Conservation (phyloP, 805 yeast species). For the Saccharomycopsis sp. region DNA sequence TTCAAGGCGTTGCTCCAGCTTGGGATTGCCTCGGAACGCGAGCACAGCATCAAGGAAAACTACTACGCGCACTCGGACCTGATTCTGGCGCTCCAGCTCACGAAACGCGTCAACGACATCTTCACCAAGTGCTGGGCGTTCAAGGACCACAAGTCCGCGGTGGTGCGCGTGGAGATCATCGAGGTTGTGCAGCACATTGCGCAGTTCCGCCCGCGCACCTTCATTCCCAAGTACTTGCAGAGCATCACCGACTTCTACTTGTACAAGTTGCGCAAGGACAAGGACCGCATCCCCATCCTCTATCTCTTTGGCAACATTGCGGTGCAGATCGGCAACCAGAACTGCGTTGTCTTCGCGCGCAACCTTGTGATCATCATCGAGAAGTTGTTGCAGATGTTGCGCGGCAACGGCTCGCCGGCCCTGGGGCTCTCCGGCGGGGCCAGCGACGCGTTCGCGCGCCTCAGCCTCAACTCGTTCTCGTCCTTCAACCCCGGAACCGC, state of each 20-base stretch:
- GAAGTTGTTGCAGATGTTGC: conserved; percentile 9
- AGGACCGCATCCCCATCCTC: conserved; percentile 71
- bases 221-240: conserved; percentile 77
- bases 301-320: conserved; percentile 68
- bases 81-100: conserved; percentile 2
- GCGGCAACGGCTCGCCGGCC: neutral
- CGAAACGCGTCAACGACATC: conserved; percentile 16
- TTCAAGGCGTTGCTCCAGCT: conserved; percentile 14
- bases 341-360: conserved; percentile 16
- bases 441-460: conserved; percentile 8
- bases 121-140: conserved; percentile 32
- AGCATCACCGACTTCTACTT: conserved; percentile 70
- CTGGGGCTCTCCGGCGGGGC: conserved; percentile 2
- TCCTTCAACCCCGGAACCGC: conserved; percentile 10
- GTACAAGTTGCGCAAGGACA: conserved; percentile 66
- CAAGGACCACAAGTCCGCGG: conserved; percentile 68
- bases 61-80: neutral
- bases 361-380: conserved; percentile 14
- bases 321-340: conserved; percentile 10
- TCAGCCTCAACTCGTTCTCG: conserved; percentile 11
- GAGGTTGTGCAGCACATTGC: conserved; percentile 79
- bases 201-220: conserved; percentile 62
- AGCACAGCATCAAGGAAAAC: neutral
- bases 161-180: conserved; percentile 80
- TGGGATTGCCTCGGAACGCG: neutral